Base-by-base conservation (phyloP, 164 flowering plant species). In the Vitis riparia region DNA sequence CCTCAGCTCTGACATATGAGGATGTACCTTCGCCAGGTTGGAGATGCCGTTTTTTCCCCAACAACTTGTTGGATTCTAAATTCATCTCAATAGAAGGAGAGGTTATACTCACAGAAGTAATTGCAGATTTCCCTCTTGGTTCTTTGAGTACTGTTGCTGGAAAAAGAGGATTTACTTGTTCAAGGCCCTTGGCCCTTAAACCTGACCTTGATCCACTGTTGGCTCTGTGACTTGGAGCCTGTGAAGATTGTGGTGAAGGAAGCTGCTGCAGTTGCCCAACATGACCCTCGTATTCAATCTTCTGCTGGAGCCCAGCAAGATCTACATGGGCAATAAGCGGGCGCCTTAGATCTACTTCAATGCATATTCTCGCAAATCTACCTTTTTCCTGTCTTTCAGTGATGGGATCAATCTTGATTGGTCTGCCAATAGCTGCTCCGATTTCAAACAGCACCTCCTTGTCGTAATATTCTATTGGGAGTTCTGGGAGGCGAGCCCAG, bases 341-440 rank as follows among this genome's bases (percentile, higher is more conserved):
- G 56, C 56, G 56, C n/a, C n/a, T 53, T n/a, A 53, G 56, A 53
- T 53, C 56, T 53, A 53, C 56, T 53, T 11, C 56, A 12, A 53
- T 14, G n/a, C 56, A 53, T n/a, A 53, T 5, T n/a, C 56, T 14
- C 56, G 56, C 56, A 53, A 53, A 53, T 53, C 56, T 53, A 0
- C 14, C 56, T 12, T 53, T 53, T 53, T 53, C 56, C n/a, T 53
- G 14, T 53, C 15, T 53, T 53, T 53, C 56, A 53, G 56, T 53
- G 14, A 53, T 5, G n/a, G n/a, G 15, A 12, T 53, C 56, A 53
- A 53, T 11, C 15, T 53, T 53, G 15, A 53, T 11, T 2, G n/a
- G 5, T 6, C 14, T 11, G 2, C 56, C 56, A 11, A 53, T 53
- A 53, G 15, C n/a, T 53, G 17, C 14, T 53, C 15, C 15, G n/a